A percentile compares a stretch with the other conserved stretches of the same genome.
Conservation (phyloP, 176 grass and related monocot species). For the Elymus sibiricus region DNA sequence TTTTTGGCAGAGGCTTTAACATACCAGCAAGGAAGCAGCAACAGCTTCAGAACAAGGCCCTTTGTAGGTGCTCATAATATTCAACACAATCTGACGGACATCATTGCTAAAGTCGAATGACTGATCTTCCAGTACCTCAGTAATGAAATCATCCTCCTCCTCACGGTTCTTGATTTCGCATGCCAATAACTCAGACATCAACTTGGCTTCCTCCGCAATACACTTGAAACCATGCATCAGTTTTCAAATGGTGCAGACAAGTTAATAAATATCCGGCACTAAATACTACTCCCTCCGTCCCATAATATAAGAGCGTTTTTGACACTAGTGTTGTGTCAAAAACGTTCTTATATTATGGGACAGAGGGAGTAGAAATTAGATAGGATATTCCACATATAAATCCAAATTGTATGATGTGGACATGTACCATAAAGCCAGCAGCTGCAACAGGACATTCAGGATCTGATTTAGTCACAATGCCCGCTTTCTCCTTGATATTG, state of each 20-base stretch:
- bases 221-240: neutral
- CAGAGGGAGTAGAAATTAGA: too few relatives aligned
- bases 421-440: neutral
- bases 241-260: neutral
- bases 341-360: too few relatives aligned
- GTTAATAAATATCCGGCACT: neutral
- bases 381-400: neutral
- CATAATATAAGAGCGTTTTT: too few relatives aligned
- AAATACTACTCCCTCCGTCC: too few relatives aligned
- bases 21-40: neutral
- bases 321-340: too few relatives aligned
- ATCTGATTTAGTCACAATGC: neutral
- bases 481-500: neutral
- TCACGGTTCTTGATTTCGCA: neutral
- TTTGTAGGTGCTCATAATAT: neutral
- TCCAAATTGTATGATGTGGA: neutral
- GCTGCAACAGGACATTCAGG: neutral
- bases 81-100: neutral
- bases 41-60: neutral
- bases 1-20: neutral
- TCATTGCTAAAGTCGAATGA: neutral
- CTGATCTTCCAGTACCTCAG: neutral
- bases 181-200: neutral
- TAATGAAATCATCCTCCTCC: neutral
- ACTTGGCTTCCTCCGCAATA: neutral